Conservation (phyloP, 805 yeast genomes). For the Tetrapisispora phaffii region DNA sequence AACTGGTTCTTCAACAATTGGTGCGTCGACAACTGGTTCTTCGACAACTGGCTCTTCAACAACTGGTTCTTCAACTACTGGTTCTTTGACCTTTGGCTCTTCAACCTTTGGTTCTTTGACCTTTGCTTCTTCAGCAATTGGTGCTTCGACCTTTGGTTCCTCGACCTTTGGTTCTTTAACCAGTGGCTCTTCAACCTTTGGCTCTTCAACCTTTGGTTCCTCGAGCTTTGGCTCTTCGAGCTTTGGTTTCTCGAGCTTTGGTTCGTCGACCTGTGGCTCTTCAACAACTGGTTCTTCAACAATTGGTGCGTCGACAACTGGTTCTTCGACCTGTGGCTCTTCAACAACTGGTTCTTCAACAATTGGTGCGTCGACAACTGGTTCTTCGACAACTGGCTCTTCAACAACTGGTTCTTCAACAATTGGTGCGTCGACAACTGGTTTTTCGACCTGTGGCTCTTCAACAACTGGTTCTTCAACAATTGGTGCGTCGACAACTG, state of each 20-base stretch:
- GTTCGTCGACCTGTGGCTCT: no score
- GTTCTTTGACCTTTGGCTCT: no score
- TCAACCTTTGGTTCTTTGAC: not conserved
- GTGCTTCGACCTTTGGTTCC: not conserved
- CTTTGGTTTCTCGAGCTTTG: not conserved
- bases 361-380: not conserved
- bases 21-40: not conserved
- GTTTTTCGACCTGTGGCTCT: not conserved
- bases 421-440: not conserved
- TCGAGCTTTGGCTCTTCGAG: not conserved
- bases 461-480: not conserved
- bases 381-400: not conserved
- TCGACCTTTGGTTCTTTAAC: not conserved
- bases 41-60: not conserved
- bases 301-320: not conserved
- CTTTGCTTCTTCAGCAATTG: not conserved
- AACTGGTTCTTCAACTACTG: not conserved
- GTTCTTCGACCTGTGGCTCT: slow-evolving; percentile 1
- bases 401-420: not conserved
- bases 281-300: no score
- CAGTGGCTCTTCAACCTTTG: not conserved
- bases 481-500: not conserved
- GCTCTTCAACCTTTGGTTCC: not conserved
- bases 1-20: not conserved
- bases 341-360: not conserved